Base-by-base conservation (phyloP, 2,329 filamentous ascomycete species). In the Ambrosiella beaveri region DNA sequence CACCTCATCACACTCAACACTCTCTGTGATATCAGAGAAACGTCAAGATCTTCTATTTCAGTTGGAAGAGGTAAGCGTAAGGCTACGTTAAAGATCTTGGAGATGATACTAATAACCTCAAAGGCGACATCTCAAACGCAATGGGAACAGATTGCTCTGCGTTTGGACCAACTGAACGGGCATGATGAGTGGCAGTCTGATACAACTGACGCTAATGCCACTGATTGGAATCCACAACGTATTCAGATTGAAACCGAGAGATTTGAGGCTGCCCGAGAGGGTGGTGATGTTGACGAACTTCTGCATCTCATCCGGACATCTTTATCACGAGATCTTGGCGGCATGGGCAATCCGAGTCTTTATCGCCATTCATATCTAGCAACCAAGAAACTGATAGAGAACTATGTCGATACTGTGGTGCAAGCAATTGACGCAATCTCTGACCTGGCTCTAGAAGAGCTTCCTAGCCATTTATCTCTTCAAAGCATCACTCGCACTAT, bases 361-460 rank as follows among this genome's bases (percentile, higher is more conserved):
- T 96, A 96, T 71, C 83, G 83, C 58, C 86, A 93, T 67, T 86
- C 86, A 0, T 84, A 93, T 66, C 78, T 88, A 12, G 91, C 90
- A 4, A 95, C 90, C 7, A 96, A 96, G 71, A 75, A 78, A 60
- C 71, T 95, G 62, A 91, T 95, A 62, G 90, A 96, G 70, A 76
- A 80, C 39, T 96, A 96, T 65, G 90, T 95, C 61, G 80, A 85
- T 54, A 88, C 87, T 1, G 84, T 87, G 0, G 71, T 89, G 37
- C 76, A 82, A 59, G 88, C 88, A 0, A 83, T 97, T 61, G 75
- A 82, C 6, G 76, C 81, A 0, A 70, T 95, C 58, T 78, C 93
- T 40, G 81, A 86, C 17, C 68, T 80, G 70, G 70, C 80, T 69
- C 65, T 73, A 5, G 65, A 71, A 19, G 61, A 64, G n/a, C 64